Conservation (phyloP, 2,329 filamentous ascomycete species). For the Fusarium temperatum region DNA sequence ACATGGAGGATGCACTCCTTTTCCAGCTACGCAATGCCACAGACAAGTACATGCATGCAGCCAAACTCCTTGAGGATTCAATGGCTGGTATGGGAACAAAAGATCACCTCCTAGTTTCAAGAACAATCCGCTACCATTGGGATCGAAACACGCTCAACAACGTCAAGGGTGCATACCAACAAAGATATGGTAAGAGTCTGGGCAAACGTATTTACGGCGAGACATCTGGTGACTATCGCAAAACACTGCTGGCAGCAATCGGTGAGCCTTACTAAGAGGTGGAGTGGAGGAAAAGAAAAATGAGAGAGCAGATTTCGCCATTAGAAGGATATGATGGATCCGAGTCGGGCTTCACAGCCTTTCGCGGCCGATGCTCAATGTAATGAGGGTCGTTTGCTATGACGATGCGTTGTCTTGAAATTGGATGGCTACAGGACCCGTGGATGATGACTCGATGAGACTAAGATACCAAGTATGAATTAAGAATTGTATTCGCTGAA, state of each 20-base stretch:
- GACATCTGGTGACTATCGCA: constrained; percentile 85
- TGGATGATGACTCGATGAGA: neutral
- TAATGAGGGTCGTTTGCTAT: constrained; percentile 27
- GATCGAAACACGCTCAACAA: constrained; percentile 77
- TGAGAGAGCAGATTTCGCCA: neutral
- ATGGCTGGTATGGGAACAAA: constrained; percentile 92
- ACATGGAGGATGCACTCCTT: constrained; percentile 87
- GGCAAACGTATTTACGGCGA: constrained; percentile 78
- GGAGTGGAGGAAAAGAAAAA: neutral
- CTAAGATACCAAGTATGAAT: constrained; percentile 25
- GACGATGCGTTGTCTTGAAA: constrained; percentile 8
- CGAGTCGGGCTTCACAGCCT: constrained; percentile 5
- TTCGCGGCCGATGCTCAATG: constrained; percentile 18
- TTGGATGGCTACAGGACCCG: neutral
- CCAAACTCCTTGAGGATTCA: constrained; percentile 80
- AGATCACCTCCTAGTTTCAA: constrained; percentile 78
- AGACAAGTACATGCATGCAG: constrained; percentile 87
- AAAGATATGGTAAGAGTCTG: constrained; percentile 74
- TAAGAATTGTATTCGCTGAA: neutral
- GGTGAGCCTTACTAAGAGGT: constrained; percentile 53
- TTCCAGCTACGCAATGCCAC: constrained; percentile 80
- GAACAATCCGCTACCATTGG: constrained; percentile 88
- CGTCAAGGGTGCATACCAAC: constrained; percentile 80
- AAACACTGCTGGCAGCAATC: constrained; percentile 75
- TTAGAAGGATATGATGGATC: constrained; percentile 1